Evolutionary conservation across 495 filamentous ascomycete genomes (phyloP).

Genomic region (Xylaria intraflava): DNA sequence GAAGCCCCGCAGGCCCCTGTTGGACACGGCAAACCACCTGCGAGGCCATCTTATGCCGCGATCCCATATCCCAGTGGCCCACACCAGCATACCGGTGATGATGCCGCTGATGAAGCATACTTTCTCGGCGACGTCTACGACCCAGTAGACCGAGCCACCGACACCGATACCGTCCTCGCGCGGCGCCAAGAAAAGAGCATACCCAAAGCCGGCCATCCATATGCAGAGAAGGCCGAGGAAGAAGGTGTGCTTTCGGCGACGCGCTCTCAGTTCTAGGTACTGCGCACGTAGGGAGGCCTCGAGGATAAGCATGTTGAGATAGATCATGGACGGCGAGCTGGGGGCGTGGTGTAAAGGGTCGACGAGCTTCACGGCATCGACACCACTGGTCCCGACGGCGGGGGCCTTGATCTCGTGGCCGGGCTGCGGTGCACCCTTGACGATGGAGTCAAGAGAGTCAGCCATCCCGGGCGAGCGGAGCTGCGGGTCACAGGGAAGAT

Average conservation of each 20-base stretch:
- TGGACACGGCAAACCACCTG: constrained; percentile 79
- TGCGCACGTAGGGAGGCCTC: constrained; percentile 90
- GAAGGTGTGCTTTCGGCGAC: constrained; percentile 91
- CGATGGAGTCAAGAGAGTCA: constrained; percentile 72
- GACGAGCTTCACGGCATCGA: constrained; percentile 37
- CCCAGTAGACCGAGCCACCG: constrained; percentile 92
- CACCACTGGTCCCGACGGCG: constrained; percentile 37
- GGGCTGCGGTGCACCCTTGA: constrained; percentile 69
- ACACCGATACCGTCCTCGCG: constrained; percentile 85
- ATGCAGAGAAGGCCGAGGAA: constrained; percentile 70
- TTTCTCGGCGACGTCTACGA: constrained; percentile 80
- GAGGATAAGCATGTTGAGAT: constrained; percentile 94
- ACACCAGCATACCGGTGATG: constrained; percentile 74
- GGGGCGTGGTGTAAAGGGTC: constrained; percentile 79
- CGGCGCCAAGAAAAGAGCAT: constrained; percentile 80
- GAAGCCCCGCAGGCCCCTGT: constrained; percentile 82
- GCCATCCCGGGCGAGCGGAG: constrained; percentile 19
- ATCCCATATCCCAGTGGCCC: constrained; percentile 93
- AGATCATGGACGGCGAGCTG: constrained; percentile 90
- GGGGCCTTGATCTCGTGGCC: constrained; percentile 30
- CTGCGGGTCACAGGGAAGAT: background rate
- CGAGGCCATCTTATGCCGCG: constrained; percentile 90
- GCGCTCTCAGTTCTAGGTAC: constrained; percentile 80
- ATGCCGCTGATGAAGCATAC: constrained; percentile 82
- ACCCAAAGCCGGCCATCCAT: constrained; percentile 79